Percentiles rank a stretch among this genome's conserved stretches.
Evolutionary conservation across 352 stramenopile genomes (phyloP).

Genomic region (Albugo laibachii): DNA sequence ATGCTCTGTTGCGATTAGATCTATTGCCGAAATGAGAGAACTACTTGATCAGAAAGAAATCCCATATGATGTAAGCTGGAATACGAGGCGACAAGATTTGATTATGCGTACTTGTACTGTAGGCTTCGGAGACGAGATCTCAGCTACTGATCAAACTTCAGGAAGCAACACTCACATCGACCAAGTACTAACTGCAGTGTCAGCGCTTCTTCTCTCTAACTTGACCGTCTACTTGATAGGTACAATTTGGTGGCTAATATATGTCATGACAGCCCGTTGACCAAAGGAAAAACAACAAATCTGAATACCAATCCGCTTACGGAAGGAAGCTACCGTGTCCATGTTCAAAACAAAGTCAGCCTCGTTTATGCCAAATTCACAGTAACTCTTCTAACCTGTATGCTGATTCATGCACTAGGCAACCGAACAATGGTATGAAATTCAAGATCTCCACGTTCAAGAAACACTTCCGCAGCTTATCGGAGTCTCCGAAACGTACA

Average conservation of each 20-base stretch:
- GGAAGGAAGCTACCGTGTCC: conserved; percentile 91
- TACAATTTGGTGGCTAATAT: conserved; percentile 98
- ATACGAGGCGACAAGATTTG: background rate
- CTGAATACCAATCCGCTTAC: conserved; percentile 84
- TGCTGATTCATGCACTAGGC: conserved; percentile 19
- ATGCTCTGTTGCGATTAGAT: conserved; percentile 14
- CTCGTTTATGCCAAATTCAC: background rate
- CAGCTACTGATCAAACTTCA: conserved; percentile 57
- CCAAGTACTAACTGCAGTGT: conserved; percentile 19
- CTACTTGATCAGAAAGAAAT: conserved; percentile 31
- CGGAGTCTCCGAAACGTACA: conserved; percentile 87
- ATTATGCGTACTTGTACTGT: background rate
- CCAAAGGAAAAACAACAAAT: conserved; percentile 78
- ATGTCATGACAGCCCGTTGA: conserved; percentile 89
- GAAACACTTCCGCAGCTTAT: conserved; percentile 97
- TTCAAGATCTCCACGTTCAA: conserved; percentile 94
- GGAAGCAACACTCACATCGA: conserved; percentile 26
- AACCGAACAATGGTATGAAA: conserved; percentile 95
- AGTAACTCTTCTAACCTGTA: conserved; percentile 1
- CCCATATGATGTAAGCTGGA: conserved; percentile 16
- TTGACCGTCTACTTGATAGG: conserved; percentile 22
- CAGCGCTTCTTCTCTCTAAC: background rate
- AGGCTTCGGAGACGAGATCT: conserved; percentile 62
- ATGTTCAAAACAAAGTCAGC: conserved; percentile 85
- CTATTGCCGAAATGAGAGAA: conserved; percentile 34